Evolutionary conservation across 345 rosid genomes (phyloP), one percentile per base, ranked within the genome.

Genomic region (Atalantia buxifolia): DNA sequence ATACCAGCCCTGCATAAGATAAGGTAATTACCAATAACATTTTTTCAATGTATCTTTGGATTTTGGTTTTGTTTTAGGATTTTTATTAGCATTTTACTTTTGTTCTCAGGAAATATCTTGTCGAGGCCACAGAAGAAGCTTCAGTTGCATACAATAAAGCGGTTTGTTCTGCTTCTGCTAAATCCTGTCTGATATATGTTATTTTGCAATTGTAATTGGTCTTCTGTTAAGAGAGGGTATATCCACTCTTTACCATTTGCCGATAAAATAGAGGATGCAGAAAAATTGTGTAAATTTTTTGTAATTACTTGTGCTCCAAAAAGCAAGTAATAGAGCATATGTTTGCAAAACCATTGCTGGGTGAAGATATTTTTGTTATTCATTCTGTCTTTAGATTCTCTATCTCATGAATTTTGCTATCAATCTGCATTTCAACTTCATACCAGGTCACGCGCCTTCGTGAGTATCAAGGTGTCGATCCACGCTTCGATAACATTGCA

Each of bases 381-480:
- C 66, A 40, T 6, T 40, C 21, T 12, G 4, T 76, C 53, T 22
- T 72, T 65, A 27, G 30, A 55, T 21, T 50, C 12, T 74, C 56
- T 65, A 19, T 27, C 36, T 48, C 25, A 9, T 28, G 33, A 19
- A 5, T 72, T 75, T 30, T 19, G 53, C 72, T 25, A 77, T 78
- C 45, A 65, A 71, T 75, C 71, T 16, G 6, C 70, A 4, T 21
- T 73, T 16, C 19, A 42, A 76, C 69, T 25, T 25, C 24, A 72
- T 77, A 35, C 65, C 87, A 96, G 98, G 97, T 91, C 6, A 94
- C 97, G 5, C 95, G 98, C 69, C 98, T 96, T 35, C 90, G 92
- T n/a, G 99, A 96, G 78, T 96, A 96, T 82, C 98, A 91, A 78
- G 99, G 99, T 19, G 97, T 96, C 0, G 98, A 96, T 89, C 99